These are phyloP conservation scores for Kentomonas sorsogonicus DNA, from an alignment of 208 protist species.

Conservation along the genomic window DNA sequence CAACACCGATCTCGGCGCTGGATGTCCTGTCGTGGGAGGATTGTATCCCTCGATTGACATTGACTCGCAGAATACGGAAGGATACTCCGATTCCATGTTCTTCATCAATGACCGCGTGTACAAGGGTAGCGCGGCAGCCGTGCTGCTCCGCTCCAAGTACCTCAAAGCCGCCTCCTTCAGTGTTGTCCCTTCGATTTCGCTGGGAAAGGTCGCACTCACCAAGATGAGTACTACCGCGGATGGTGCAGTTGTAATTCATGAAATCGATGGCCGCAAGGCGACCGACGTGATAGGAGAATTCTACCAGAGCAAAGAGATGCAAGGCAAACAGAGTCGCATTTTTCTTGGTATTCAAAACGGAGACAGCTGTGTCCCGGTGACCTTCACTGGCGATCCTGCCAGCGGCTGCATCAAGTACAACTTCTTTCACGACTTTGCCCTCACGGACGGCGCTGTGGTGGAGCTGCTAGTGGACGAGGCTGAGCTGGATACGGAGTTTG, in stretches of 20 bases:
- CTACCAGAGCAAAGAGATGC: constrained; percentile 54
- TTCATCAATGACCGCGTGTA: constrained; percentile 82
- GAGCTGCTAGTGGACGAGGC: constrained; percentile 78
- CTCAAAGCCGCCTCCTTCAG: constrained; percentile 51
- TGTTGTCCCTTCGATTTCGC: constrained; percentile 70
- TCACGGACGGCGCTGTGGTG: constrained; percentile 25
- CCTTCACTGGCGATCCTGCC: constrained; percentile 66
- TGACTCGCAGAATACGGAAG: constrained; percentile 6
- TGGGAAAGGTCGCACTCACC: constrained; percentile 32
- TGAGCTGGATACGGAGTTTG: constrained; percentile 75
- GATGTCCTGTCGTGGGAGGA: constrained; percentile 57
- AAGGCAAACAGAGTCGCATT: constrained; percentile 49
- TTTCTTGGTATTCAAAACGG: constrained; percentile 56
- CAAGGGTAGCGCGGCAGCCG: constrained; percentile 63
- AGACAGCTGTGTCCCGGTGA: constrained; percentile 49
- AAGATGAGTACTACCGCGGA: constrained; percentile 34
- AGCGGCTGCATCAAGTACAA: constrained; percentile 35
- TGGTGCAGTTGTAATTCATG: constrained; percentile 35
- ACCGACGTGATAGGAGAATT: constrained; percentile 59
- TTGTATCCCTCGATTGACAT: constrained; percentile 59
- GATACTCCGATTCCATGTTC: constrained; percentile 68
- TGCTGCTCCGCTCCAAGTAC: constrained; percentile 65
- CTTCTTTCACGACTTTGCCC: constrained; percentile 26
- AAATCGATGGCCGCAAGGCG: constrained; percentile 35
- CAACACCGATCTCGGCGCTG: constrained; percentile 21